Base-by-base conservation (phyloP, 306 rosid genomes). In the Lathyrus aphaca region DNA sequence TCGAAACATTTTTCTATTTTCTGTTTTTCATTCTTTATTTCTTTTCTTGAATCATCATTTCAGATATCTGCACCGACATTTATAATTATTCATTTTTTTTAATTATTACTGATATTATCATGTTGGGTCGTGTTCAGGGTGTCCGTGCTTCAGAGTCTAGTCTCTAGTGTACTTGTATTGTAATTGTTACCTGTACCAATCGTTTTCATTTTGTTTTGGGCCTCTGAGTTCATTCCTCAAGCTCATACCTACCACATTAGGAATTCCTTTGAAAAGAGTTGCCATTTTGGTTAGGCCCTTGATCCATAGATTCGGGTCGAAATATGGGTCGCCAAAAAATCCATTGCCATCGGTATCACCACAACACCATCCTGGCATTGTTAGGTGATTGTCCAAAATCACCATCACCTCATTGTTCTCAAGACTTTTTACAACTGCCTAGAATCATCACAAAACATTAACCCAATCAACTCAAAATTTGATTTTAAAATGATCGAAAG, bases 141-240 rank as follows among this genome's bases (percentile, higher is more conserved):
- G 0, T 1, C 3, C 25, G 25, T 23, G 25, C 25, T 23, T 23
- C 25, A 23, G 1, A 23, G 3, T 23, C 25, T 23, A 21, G 2
- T 21, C 23, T 45, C 15, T n/a, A 14, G 9, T 40, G 43, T 38
- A 38, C 0, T 40, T 6, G 46, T 42, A 1, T 4, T 14, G 8
- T 14, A 5, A 14, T 46, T 46, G 54, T 18, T 84, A 91, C 91
- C 69, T 91, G 83, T 83, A 89, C 97, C 97, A 91, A 73, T 91
- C 96, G 6, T 74, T 42, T 19, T 82, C 77, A 50, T 87, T 91
- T 51, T 91, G 97, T 78, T 60, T 91, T 21, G 90, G 89, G 51
- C 97, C 97, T 39, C 96, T 80, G 25, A 91, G 94, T 63, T 91
- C 97, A 38, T 91, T 91, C 77, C 97, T 89, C 72, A 91, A 78